Evolutionary conservation across 208 protist genomes (phyloP).

Genomic region (Leishmania tarentolae): DNA sequence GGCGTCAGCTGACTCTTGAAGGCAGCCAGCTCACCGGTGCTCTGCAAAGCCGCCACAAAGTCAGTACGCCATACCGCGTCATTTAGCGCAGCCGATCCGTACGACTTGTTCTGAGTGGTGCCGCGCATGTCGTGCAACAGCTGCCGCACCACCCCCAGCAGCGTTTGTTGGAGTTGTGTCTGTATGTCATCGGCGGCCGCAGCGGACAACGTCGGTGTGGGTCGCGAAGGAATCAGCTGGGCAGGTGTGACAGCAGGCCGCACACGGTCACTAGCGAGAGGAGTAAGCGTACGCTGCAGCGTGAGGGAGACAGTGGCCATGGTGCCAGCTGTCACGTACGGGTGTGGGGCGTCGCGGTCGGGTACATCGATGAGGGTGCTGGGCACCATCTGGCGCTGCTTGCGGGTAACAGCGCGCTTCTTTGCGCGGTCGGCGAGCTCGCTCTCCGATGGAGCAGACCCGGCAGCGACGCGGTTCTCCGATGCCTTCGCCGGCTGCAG

Average conservation of each 20-base stretch:
- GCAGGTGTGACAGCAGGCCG: slow-evolving; percentile 61
- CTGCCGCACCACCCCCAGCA: slow-evolving; percentile 33
- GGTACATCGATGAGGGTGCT: slow-evolving; percentile 64
- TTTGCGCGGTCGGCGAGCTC: slow-evolving; percentile 34
- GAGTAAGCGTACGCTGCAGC: slow-evolving; percentile 70
- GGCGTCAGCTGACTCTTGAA: slow-evolving; percentile 80
- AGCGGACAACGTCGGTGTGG: slow-evolving; percentile 17
- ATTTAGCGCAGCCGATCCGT: neutral
- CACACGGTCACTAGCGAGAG: slow-evolving; percentile 75
- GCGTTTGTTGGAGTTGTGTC: slow-evolving; percentile 30
- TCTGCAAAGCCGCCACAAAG: slow-evolving; percentile 70
- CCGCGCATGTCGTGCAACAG: slow-evolving; percentile 33
- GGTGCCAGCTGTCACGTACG: slow-evolving; percentile 65
- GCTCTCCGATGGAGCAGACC: neutral
- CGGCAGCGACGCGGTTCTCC: neutral
- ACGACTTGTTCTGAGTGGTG: neutral
- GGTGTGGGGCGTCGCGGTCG: slow-evolving; percentile 63
- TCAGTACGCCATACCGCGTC: slow-evolving; percentile 36
- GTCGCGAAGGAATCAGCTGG: slow-evolving; percentile 70
- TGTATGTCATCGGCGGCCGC: slow-evolving; percentile 31
- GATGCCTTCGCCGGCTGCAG: slow-evolving; percentile 36
- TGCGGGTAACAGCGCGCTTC: slow-evolving; percentile 33
- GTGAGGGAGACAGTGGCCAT: slow-evolving; percentile 54
- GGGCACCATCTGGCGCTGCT: slow-evolving; percentile 57
- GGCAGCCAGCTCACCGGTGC: slow-evolving; percentile 64